phyloP scores from a whole-genome alignment of 2,329 filamentous ascomycete species.

The Diaporthe aspalathi region DNA sequence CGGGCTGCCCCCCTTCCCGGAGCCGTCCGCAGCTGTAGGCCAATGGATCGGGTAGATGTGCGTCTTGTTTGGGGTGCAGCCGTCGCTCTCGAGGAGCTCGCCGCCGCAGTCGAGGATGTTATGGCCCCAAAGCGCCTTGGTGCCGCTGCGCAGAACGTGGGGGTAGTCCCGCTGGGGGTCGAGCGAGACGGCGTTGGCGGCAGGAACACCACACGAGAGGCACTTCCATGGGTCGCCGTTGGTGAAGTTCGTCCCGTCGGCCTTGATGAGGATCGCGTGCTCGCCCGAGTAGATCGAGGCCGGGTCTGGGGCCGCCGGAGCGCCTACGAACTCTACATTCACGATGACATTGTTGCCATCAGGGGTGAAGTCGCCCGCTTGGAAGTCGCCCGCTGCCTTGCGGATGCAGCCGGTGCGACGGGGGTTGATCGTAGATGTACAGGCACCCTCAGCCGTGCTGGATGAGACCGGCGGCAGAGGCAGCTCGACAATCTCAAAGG shows the following conservation, averaged over 20 bases:
- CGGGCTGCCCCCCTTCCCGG: constrained; percentile 37
- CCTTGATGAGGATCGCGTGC: constrained; percentile 57
- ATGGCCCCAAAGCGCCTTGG: constrained; percentile 48
- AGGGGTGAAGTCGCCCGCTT: constrained; percentile 53
- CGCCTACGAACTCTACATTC: constrained; percentile 54
- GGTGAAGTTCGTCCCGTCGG: constrained; percentile 53
- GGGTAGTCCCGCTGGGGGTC: constrained; percentile 49
- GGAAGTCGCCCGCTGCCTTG: constrained; percentile 28
- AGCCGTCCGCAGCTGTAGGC: constrained; percentile 46
- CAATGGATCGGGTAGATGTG: constrained; percentile 56
- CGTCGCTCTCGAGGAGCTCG: constrained; percentile 47
- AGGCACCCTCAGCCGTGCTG: constrained; percentile 46
- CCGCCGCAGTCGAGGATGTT: constrained; percentile 54
- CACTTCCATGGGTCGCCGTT: constrained; percentile 62
- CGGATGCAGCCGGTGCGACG: constrained; percentile 52
- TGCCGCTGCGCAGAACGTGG: constrained; percentile 54
- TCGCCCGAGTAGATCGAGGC: constrained; percentile 55
- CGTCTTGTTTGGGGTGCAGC: constrained; percentile 51
- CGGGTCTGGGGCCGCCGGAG: constrained; percentile 52
- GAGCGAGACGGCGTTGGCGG: constrained; percentile 42
- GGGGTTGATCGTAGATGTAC: constrained; percentile 49
- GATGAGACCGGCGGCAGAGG: constrained; percentile 51
- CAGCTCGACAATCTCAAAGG: constrained; percentile 50
- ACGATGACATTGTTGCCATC: constrained; percentile 57
- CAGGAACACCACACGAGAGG: constrained; percentile 56